These are phyloP conservation scores for Vigna mungo DNA, from an alignment of 306 rosid genomes.

Conservation along the genomic window DNA sequence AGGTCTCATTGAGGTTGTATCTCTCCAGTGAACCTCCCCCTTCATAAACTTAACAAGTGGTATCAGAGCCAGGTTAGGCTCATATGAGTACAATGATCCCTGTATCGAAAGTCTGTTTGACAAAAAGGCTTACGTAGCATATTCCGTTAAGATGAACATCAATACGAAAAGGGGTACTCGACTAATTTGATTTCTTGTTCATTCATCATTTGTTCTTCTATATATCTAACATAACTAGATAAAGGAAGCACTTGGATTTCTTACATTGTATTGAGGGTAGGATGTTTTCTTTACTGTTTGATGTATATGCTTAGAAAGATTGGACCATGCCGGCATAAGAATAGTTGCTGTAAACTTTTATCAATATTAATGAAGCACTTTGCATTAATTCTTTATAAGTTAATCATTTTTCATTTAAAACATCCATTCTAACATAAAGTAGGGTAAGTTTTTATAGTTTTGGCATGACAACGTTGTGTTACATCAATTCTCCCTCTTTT, in stretches of 20 bases:
- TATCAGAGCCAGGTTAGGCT: no score
- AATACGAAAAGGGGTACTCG: no score
- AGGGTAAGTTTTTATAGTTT: neutral
- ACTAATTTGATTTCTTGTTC: neutral
- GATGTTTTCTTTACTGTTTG: constrained; percentile 11
- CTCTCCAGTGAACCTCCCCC: no score
- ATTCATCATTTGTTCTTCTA: neutral
- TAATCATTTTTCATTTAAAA: no score
- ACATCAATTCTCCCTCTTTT: neutral
- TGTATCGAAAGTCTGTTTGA: no score
- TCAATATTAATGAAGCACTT: neutral
- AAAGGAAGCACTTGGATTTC: neutral
- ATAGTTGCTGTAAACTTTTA: neutral
- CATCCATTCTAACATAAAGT: neutral
- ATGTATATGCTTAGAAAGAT: neutral
- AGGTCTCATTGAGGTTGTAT: no score
- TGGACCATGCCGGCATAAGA: constrained; percentile 1
- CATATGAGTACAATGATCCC: no score
- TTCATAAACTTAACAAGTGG: no score
- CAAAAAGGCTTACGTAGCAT: no score
- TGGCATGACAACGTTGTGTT: neutral
- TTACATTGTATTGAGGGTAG: constrained; percentile 15
- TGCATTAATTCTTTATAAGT: no score
- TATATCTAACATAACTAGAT: neutral
- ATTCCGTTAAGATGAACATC: no score